Percentiles rank a stretch among this genome's conserved stretches.
These are phyloP conservation scores for Glaciozyma martinii DNA, from an alignment of 768 basidiomycete genomes.

Conservation along the genomic window DNA sequence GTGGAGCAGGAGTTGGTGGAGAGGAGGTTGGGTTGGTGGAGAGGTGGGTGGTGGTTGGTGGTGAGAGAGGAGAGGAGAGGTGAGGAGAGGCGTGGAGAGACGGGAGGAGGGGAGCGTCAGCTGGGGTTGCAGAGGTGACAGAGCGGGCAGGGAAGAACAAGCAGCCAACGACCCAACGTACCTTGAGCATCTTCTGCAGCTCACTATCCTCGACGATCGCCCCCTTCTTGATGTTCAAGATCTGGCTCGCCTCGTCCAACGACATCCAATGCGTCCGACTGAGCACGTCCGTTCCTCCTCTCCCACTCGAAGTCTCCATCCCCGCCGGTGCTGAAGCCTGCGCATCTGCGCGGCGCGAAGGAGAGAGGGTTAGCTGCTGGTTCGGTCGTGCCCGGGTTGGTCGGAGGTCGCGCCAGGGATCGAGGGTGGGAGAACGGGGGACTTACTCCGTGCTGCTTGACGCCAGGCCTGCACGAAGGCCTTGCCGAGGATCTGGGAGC, in stretches of 20 bases:
- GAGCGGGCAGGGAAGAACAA: neutral
- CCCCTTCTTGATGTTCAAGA: slow-evolving; percentile 56
- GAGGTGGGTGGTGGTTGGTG: slow-evolving; percentile 47
- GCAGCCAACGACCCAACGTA: slow-evolving; percentile 40
- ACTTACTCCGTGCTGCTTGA: slow-evolving; percentile 86
- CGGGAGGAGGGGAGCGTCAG: neutral
- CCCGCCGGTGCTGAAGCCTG: slow-evolving; percentile 49
- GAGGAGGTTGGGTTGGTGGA: slow-evolving; percentile 63
- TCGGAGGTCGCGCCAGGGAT: neutral
- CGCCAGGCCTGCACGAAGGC: slow-evolving; percentile 80
- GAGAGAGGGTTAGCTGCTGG: neutral
- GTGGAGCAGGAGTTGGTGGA: no score
- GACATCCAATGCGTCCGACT: slow-evolving; percentile 86
- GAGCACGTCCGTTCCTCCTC: slow-evolving; percentile 67
- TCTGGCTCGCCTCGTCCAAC: slow-evolving; percentile 84
- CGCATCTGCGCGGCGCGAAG: slow-evolving; percentile 51
- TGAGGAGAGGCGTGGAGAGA: neutral
- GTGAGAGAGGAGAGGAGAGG: neutral
- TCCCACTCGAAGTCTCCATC: slow-evolving; percentile 61
- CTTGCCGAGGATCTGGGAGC: slow-evolving; percentile 75
- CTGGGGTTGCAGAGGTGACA: neutral
- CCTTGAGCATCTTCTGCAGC: slow-evolving; percentile 58
- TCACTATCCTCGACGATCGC: slow-evolving; percentile 15
- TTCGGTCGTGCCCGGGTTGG: neutral
- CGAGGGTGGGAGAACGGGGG: neutral